Base-by-base conservation (phyloP, 371 early-diverging fungal species). In the Lichtheimia ornata region DNA sequence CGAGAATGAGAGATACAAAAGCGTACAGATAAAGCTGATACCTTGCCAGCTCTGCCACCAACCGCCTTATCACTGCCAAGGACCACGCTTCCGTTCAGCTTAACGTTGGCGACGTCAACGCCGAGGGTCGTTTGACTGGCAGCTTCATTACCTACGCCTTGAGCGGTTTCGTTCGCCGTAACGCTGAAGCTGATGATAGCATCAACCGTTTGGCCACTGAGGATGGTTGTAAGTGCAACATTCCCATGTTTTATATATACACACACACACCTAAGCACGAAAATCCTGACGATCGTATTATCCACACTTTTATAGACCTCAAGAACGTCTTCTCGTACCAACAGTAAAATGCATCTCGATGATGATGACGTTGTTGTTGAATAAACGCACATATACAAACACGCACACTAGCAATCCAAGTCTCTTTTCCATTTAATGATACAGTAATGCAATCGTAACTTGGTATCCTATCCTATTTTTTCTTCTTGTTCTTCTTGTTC, bases 41-140 rank as follows among this genome's bases (percentile, higher is more conserved):
- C 49, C 30, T 30, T 12, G 13, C 40, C 63, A 78, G 78, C 70
- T 78, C 79, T 61, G 79, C 82, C 73, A 78, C 82, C 67, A 78
- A 76, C 75, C 76, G 77, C 61, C 67, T 78, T 62, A 81, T 81
- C 66, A 74, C 74, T 65, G 77, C 79, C 66, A 76, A 97, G 90
- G 99, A 98, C 87, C 99, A 98, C 88, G 93, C 97, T 63, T 90
- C 97, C 52, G 93, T 98, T 80, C 99, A 97, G 86, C 89, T 98
- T 88, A 97, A 94, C 93, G 81, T 98, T 71, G 96, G 84, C 63
- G 93, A 95, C 64, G 97, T 98, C 67, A 93, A 97, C 74, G 91
- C 89, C 66, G 84, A 83, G 62, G 99, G 98, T 71, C 84, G 84
- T 65, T 73, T 83, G 74, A 90, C 87, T 65, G 91, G 91, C 66